Conservation (phyloP, 768 basidiomycete genomes). For the Boletellus ananas region DNA sequence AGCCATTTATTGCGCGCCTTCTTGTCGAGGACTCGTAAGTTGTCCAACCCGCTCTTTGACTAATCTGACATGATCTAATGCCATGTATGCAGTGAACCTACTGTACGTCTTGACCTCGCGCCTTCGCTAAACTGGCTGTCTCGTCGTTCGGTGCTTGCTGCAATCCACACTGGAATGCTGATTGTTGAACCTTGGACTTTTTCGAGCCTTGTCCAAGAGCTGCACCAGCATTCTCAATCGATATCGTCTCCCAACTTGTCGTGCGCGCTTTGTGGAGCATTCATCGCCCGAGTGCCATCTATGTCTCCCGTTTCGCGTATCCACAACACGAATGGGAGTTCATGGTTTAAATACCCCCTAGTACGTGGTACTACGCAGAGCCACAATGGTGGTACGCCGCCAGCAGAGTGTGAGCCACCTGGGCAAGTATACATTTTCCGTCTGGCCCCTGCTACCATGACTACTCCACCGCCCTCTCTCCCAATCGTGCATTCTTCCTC, state of each 20-base stretch:
- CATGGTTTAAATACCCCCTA: slow-evolving; percentile 56
- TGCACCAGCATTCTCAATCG: slow-evolving; percentile 43
- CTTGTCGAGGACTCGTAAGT: slow-evolving; percentile 83
- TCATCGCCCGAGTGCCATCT: slow-evolving; percentile 44
- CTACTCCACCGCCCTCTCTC: slow-evolving; percentile 24
- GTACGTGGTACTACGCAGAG: slow-evolving; percentile 31
- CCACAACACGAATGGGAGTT: slow-evolving; percentile 47
- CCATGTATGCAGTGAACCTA: slow-evolving; percentile 62
- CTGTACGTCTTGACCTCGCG: slow-evolving; percentile 88
- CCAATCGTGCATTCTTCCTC: slow-evolving; percentile 21
- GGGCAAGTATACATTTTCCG: slow-evolving; percentile 68
- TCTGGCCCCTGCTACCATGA: slow-evolving; percentile 35
- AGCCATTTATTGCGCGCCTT: slow-evolving; percentile 76
- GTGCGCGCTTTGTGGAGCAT: slow-evolving; percentile 78
- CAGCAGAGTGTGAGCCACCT: slow-evolving; percentile 28
- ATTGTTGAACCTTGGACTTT: slow-evolving; percentile 82
- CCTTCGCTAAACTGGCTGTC: slow-evolving; percentile 94
- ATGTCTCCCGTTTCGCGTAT: slow-evolving; percentile 27
- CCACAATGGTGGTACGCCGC: slow-evolving; percentile 20
- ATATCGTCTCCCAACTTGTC: slow-evolving; percentile 45
- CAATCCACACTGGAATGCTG: slow-evolving; percentile 85
- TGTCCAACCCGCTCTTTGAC: neutral
- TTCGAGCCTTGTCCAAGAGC: slow-evolving; percentile 53
- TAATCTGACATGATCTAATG: slow-evolving; percentile 7
- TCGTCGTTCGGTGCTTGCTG: slow-evolving; percentile 74